Conservation (phyloP, 1,139 yeast genomes). For the Yamadazyma diddensiae region DNA sequence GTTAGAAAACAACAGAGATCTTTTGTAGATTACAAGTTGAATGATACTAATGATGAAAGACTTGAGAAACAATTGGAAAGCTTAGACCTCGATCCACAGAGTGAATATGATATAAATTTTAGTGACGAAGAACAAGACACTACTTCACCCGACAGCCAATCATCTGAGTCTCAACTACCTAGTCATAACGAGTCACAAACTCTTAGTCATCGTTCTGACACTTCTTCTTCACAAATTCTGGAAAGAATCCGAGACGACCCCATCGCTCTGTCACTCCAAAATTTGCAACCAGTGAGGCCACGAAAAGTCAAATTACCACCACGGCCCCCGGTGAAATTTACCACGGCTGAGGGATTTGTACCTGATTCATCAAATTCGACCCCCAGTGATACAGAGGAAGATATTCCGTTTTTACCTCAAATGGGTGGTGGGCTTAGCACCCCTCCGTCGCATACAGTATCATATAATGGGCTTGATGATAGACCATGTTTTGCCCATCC, state of each 20-base stretch:
- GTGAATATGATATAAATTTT: constrained; percentile 19
- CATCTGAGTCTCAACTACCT: too few species aligned
- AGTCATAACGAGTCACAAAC: too few species aligned
- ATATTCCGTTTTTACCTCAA: constrained; percentile 23
- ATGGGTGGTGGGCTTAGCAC: constrained; percentile 29
- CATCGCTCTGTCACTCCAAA: too few species aligned
- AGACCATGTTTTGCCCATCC: constrained; percentile 41
- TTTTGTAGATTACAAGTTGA: constrained; percentile 31
- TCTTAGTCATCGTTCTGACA: too few species aligned
- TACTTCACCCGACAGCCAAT: neutral
- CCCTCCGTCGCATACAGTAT: constrained; percentile 23
- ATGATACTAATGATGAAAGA: constrained; percentile 14
- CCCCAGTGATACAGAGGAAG: constrained; percentile 18
- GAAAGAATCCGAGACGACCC: neutral
- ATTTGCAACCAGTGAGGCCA: neutral
- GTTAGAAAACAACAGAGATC: constrained; percentile 80
- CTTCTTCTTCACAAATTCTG: neutral
- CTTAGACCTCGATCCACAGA: constrained; percentile 15
- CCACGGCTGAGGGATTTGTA: neutral
- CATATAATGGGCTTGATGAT: constrained; percentile 27
- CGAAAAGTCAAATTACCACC: constrained; percentile 1
- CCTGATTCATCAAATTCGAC: constrained; percentile 5
- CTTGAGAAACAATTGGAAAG: constrained; percentile 16
- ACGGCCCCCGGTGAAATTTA: constrained; percentile 1
- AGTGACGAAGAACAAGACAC: constrained; percentile 17